Conservation (phyloP, 805 yeast species). For the Zygotorulaspora chibaensis region DNA sequence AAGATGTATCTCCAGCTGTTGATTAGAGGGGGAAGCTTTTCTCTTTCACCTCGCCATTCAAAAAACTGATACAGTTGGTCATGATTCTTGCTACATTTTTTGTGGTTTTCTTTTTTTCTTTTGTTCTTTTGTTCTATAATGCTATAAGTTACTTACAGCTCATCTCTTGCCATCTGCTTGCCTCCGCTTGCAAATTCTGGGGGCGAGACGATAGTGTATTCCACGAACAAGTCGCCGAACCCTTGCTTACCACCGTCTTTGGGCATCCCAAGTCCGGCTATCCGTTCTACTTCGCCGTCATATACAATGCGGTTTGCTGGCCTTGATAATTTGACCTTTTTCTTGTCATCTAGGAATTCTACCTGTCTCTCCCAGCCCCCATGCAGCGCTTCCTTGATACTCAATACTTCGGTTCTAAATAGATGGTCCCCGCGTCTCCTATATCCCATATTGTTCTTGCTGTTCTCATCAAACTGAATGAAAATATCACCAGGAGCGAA, state of each 20-base stretch:
- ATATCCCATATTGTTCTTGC: slow-evolving; percentile 63
- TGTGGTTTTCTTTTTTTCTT: slow-evolving; percentile 4
- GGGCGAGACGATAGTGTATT: slow-evolving; percentile 47
- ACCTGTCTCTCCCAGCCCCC: slow-evolving; percentile 82
- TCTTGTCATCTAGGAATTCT: slow-evolving; percentile 59
- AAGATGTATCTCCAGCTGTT: slow-evolving; percentile 40
- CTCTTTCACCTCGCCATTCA: slow-evolving; percentile 24
- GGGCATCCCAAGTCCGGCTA: slow-evolving; percentile 88
- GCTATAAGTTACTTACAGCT: slow-evolving; percentile 15
- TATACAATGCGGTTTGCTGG: slow-evolving; percentile 47
- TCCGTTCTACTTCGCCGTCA: slow-evolving; percentile 66
- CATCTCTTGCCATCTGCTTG: slow-evolving; percentile 17
- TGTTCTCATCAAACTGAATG: slow-evolving; percentile 55
- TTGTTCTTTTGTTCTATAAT: slow-evolving; percentile 6
- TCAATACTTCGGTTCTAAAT: slow-evolving; percentile 75
- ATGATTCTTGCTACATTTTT: slow-evolving; percentile 33
- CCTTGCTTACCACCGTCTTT: slow-evolving; percentile 29
- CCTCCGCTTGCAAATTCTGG: slow-evolving; percentile 9
- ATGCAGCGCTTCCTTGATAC: slow-evolving; percentile 60
- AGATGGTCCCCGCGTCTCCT: slow-evolving; percentile 71
- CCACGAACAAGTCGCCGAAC: slow-evolving; percentile 49
- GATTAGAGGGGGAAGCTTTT: slow-evolving; percentile 33
- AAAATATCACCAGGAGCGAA: slow-evolving; percentile 75
- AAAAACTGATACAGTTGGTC: slow-evolving; percentile 37
- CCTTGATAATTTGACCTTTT: slow-evolving; percentile 46